Evolutionary conservation across 108 stramenopile genomes (phyloP).

Genomic region (Asterionellopsis glacialis): DNA sequence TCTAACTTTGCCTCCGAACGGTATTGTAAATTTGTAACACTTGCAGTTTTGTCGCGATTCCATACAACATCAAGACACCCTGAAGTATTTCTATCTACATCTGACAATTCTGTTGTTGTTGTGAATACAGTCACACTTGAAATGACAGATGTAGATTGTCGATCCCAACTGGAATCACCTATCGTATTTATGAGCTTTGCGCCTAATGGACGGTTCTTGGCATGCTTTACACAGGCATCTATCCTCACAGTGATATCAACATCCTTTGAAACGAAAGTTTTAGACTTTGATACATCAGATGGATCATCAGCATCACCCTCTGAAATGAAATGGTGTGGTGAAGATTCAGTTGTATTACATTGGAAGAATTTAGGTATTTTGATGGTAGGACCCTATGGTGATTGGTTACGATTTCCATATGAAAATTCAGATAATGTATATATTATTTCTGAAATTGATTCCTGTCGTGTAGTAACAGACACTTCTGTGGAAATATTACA

Average conservation of each 20-base stretch:
- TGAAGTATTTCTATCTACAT: constrained; percentile 76
- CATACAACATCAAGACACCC: constrained; percentile 64
- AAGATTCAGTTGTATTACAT: constrained; percentile 89
- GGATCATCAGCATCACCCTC: constrained; percentile 62
- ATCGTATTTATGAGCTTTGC: constrained; percentile 86
- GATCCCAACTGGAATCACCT: constrained; percentile 62
- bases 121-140: constrained; percentile 44
- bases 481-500: constrained; percentile 84
- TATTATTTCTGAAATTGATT: constrained; percentile 91
- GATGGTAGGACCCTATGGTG: constrained; percentile 95
- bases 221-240: constrained; percentile 85
- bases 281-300: constrained; percentile 87
- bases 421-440: constrained; percentile 60
- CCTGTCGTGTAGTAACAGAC: constrained; percentile 87
- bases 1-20: constrained; percentile 47
- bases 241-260: constrained; percentile 89
- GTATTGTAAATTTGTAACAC: constrained; percentile 43
- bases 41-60: constrained; percentile 66
- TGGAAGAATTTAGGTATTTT: constrained; percentile 91
- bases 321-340: constrained; percentile 93
- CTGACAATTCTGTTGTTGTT: constrained; percentile 75
- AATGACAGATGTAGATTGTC: constrained; percentile 76
- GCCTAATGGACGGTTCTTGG: constrained; percentile 93
- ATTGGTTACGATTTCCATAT: constrained; percentile 90
- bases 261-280: constrained; percentile 86